A percentile compares a stretch with the other conserved stretches of the same genome.
These are phyloP conservation scores for Aureobasidium sp. DNA, from an alignment of 2,329 filamentous ascomycete genomes.

Conservation along the genomic window DNA sequence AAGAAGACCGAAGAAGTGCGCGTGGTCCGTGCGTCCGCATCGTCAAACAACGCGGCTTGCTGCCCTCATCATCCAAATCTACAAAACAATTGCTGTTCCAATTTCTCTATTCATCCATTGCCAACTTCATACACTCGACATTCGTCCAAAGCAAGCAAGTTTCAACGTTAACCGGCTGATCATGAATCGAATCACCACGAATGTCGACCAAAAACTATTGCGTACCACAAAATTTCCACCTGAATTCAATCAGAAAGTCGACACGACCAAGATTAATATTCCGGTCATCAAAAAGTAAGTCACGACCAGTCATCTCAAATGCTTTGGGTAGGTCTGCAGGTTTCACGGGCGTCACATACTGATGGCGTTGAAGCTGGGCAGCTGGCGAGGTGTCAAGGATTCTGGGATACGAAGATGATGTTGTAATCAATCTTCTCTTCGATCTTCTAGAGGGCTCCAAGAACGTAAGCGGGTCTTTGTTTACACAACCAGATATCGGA, in stretches of 20 bases:
- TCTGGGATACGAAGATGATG: conserved; percentile 86
- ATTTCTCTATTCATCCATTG: background rate
- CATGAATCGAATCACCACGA: conserved; percentile 42
- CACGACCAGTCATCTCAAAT: background rate
- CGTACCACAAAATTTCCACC: conserved; percentile 87
- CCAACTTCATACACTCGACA: background rate
- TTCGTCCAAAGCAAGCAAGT: background rate
- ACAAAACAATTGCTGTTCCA: background rate
- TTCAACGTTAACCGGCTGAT: background rate
- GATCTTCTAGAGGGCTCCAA: conserved; percentile 62
- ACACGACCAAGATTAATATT: conserved; percentile 94
- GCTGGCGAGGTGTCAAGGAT: conserved; percentile 78
- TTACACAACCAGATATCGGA: background rate
- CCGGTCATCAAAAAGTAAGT: conserved; percentile 94
- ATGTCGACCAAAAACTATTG: conserved; percentile 80
- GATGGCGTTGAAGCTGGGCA: conserved; percentile 64
- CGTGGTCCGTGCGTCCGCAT: background rate
- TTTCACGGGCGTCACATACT: background rate
- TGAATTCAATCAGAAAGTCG: conserved; percentile 91
- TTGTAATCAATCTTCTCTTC: conserved; percentile 78
- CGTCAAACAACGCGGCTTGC: background rate
- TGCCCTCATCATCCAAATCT: background rate
- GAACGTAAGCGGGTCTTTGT: conserved; percentile 50
- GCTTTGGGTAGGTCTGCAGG: background rate
- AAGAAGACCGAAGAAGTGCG: background rate